Base-by-base conservation (phyloP, 169 alveolate genomes). In the Plasmodium vivax region DNA sequence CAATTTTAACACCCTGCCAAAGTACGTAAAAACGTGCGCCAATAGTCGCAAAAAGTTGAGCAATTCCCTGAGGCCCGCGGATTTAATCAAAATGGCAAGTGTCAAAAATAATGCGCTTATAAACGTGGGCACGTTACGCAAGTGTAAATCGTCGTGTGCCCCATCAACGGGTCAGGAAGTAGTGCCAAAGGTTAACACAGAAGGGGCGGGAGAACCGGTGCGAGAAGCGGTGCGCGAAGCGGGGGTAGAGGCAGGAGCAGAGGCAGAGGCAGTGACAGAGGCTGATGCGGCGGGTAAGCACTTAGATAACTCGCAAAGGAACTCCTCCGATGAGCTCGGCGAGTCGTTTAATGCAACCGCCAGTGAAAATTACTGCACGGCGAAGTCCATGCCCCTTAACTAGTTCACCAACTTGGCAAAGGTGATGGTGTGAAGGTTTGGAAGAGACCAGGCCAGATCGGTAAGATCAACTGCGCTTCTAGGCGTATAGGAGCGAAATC, bases 21-120 rank as follows among this genome's bases (percentile, higher is more conserved):
- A 32, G 75, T 92, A 92, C 75, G 77, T 34, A 30, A 92, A 74
- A 58, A 82, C 95, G 5, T 92, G 84, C 82, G 84, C 95, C 72
- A 92, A 92, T 45, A 92, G 83, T 36, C 43, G 95, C 82, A 82
- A 34, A 36, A 92, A 92, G 41, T 23, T 92, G 36, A 92, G 54
- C 51, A 71, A 82, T 9, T 34, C 51, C 45, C 10, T 92, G 9
- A 88, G 75, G 8, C 34, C 73, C 2, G 10, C 19, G 10, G 83
- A 62, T 58, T 9, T 62, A 58, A 14, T 36, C 10, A 58, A 34
- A 36, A 30, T 56, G 23, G 71, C 68, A 58, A 36, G 83, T 19
- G 32, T 41, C 16, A 77, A 58, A 56, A 34, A 80, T 19, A 88
- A 79, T 41, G 14, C 90, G 0, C 14, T 79, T 56, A 47, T 38